These are phyloP conservation scores for Cadophora gregata DNA, from an alignment of 2,329 filamentous ascomycete genomes.

Conservation along the genomic window DNA sequence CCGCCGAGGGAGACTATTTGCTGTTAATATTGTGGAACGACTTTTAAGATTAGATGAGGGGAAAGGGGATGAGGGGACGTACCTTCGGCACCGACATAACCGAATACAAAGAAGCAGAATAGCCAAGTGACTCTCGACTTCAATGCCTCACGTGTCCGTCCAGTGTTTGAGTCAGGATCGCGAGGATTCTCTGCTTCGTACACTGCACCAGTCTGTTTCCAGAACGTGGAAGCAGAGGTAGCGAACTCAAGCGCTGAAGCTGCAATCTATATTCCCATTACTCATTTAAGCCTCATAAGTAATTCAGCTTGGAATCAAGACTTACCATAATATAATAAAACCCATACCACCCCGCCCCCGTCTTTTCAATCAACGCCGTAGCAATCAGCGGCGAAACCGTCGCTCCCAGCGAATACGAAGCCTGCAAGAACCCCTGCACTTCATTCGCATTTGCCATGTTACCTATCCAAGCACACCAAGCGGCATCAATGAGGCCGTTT, in stretches of 20 bases:
- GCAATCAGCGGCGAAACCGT: conserved; percentile 73
- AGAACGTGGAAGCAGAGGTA: conserved; percentile 63
- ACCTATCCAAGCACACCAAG: conserved; percentile 66
- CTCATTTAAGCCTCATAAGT: neutral
- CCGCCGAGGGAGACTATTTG: conserved; percentile 70
- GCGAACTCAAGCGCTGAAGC: conserved; percentile 61
- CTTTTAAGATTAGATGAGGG: neutral
- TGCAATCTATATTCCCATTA: conserved; percentile 47
- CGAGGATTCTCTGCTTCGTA: conserved; percentile 64
- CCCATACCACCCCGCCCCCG: conserved; percentile 67
- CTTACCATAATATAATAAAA: conserved; percentile 80
- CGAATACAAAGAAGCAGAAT: conserved; percentile 74
- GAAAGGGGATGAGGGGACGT: conserved; percentile 42
- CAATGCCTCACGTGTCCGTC: conserved; percentile 44
- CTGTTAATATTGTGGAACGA: neutral
- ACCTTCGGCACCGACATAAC: conserved; percentile 77
- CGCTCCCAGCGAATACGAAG: conserved; percentile 73
- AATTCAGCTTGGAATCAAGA: conserved; percentile 9
- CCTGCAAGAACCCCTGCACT: conserved; percentile 74
- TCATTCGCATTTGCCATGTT: conserved; percentile 73
- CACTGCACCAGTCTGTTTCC: conserved; percentile 61
- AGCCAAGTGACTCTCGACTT: conserved; percentile 70
- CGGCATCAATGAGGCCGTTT: conserved; percentile 69
- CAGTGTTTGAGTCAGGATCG: conserved; percentile 28
- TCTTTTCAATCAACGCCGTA: conserved; percentile 73